Percentiles rank a stretch among this genome's conserved stretches.
Conservation (phyloP, 768 basidiomycete species). For the Omphalotus guepiniiformis region DNA sequence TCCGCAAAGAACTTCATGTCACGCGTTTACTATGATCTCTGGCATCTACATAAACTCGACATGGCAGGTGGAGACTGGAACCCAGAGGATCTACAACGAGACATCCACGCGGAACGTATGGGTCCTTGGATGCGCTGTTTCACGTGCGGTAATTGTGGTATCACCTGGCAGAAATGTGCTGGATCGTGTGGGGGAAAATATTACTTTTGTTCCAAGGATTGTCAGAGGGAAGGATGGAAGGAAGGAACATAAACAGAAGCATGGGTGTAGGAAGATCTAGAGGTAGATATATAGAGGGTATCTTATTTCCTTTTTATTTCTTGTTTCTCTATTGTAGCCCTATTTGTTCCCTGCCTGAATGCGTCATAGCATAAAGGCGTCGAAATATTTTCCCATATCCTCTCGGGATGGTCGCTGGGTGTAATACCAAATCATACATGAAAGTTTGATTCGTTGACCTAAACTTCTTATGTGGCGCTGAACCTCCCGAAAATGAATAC, state of each 20-base stretch:
- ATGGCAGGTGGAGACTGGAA: slow-evolving; percentile 22
- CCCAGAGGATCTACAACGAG: slow-evolving; percentile 20
- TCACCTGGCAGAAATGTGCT: slow-evolving; percentile 22
- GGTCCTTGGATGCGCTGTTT: slow-evolving; percentile 26
- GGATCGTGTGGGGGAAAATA: slow-evolving; percentile 12
- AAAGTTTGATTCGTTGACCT: no score
- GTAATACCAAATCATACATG: no score
- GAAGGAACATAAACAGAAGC: slow-evolving; percentile 5
- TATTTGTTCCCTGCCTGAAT: no score
- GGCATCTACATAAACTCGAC: slow-evolving; percentile 24
- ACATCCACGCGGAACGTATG: slow-evolving; percentile 17
- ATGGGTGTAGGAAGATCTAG: slow-evolving; percentile 3
- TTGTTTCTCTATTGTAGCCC: no score
- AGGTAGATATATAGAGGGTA: no score
- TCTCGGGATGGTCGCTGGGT: no score
- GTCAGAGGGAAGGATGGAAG: slow-evolving; percentile 5
- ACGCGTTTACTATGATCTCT: slow-evolving; percentile 22
- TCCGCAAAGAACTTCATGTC: slow-evolving; percentile 14
- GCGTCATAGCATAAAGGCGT: no score
- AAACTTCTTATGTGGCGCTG: no score
- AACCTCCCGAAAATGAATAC: no score
- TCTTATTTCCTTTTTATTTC: no score
- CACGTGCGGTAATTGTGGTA: slow-evolving; percentile 18
- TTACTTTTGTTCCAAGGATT: slow-evolving; percentile 5
- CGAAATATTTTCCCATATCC: no score